These are phyloP conservation scores for Zygoascus bituminiphila DNA, from an alignment of 805 yeast genomes.

Conservation along the genomic window DNA sequence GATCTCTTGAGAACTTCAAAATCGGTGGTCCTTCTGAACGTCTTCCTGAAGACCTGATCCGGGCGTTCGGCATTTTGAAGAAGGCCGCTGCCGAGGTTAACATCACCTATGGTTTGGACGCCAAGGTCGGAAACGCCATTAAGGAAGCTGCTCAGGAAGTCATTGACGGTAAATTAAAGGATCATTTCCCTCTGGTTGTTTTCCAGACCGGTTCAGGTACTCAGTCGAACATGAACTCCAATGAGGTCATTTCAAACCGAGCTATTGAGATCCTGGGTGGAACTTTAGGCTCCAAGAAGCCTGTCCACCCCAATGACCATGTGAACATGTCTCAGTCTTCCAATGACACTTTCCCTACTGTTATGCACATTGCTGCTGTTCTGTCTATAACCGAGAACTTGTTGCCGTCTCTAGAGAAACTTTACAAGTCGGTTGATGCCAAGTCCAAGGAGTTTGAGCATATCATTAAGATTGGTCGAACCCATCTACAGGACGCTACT, in stretches of 20 bases:
- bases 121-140: slow-evolving; percentile 75
- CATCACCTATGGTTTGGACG: slow-evolving; percentile 75
- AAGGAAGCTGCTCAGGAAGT: slow-evolving; percentile 95
- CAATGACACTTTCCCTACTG: slow-evolving; percentile 98
- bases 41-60: slow-evolving; percentile 85
- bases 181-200: slow-evolving; percentile 95
- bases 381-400: slow-evolving; percentile 69
- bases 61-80: slow-evolving; percentile 89
- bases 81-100: slow-evolving; percentile 93
- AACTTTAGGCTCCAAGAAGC: slow-evolving; percentile 78
- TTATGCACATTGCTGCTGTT: slow-evolving; percentile 98
- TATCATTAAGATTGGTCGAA: slow-evolving; percentile 97
- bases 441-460: slow-evolving; percentile 78
- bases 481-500: slow-evolving; percentile 98
- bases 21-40: slow-evolving; percentile 89
- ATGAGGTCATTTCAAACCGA: slow-evolving; percentile 96
- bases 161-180: slow-evolving; percentile 79
- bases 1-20: slow-evolving; percentile 88
- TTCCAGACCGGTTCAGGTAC: slow-evolving; percentile 99
- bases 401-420: slow-evolving; percentile 68
- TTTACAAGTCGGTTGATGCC: slow-evolving; percentile 67
- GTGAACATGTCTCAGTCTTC: slow-evolving; percentile 98
- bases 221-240: slow-evolving; percentile 98
- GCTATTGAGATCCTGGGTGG: slow-evolving; percentile 97
- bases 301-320: slow-evolving; percentile 98